phyloP scores from a whole-genome alignment of 257 asterid genomes.

The Solanum lycopersicoides region DNA sequence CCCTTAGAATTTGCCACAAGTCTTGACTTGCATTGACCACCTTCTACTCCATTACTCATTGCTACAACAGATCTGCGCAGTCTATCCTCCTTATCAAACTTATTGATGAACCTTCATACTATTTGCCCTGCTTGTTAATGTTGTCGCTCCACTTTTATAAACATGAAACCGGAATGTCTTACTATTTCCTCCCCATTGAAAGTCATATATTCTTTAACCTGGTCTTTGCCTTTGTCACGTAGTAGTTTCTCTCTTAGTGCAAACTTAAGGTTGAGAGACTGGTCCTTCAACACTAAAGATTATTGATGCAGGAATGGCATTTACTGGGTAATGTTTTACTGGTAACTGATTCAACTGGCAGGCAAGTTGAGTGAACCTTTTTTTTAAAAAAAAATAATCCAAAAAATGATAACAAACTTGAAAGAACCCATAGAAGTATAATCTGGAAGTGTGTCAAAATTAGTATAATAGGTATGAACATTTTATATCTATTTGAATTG shows the following conservation, averaged over 20 bases:
- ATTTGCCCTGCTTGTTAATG: neutral
- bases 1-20: neutral
- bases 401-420: neutral
- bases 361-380: neutral
- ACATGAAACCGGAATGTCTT: neutral
- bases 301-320: neutral
- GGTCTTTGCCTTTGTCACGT: neutral
- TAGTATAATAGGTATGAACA: neutral
- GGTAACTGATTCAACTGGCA: neutral
- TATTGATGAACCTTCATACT: neutral
- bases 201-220: neutral
- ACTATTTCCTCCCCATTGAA: neutral
- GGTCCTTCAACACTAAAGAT: neutral
- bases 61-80: neutral
- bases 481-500: neutral
- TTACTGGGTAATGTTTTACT: neutral
- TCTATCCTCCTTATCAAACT: neutral
- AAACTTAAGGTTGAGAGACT: neutral
- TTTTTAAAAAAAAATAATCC: neutral
- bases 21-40: neutral
- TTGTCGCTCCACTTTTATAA: neutral
- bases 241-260: neutral
- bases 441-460: neutral
- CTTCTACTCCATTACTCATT: neutral
- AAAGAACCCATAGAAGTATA: neutral